Percentiles rank a stretch among this genome's conserved stretches.
phyloP scores from a whole-genome alignment of 1,284 basidiomycete species.

The Taiwanofungus camphoratus region DNA sequence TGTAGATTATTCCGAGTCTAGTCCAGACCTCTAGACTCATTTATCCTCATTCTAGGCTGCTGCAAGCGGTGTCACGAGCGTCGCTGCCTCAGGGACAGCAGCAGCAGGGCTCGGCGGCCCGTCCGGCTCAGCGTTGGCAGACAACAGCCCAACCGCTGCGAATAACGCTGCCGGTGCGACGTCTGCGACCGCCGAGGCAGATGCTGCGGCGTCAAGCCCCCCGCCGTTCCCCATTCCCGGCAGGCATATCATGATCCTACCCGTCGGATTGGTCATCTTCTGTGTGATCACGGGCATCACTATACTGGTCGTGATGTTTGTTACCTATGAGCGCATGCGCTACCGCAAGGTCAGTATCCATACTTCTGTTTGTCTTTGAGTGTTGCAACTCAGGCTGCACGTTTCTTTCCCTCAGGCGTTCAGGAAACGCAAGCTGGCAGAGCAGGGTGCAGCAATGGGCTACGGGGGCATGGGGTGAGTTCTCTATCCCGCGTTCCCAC shows the following conservation, averaged over 20 bases:
- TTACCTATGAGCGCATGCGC: constrained; percentile 78
- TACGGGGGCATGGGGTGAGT: constrained; percentile 58
- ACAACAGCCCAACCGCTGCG: neutral
- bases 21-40: constrained; percentile 8
- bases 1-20: constrained; percentile 1
- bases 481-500: neutral
- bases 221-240: constrained; percentile 60
- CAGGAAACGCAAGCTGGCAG: constrained; percentile 67
- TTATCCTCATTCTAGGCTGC: no score
- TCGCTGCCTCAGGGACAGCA: neutral
- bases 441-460: constrained; percentile 52
- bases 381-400: neutral
- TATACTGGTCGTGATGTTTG: constrained; percentile 70
- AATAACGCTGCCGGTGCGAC: neutral
- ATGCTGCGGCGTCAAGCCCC: constrained; percentile 35
- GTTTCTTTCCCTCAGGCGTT: constrained; percentile 47
- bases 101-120: neutral
- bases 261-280: constrained; percentile 76
- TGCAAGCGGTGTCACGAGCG: no score
- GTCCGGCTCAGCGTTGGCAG: neutral
- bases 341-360: constrained; percentile 61
- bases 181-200: constrained; percentile 29
- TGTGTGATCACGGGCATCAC: constrained; percentile 77
- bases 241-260: constrained; percentile 65
- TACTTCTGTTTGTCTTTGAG: neutral